Evolutionary conservation across 1,284 basidiomycete genomes (phyloP), one percentile per base, ranked within the genome.

Genomic region (Microbotryum scabiosae): DNA sequence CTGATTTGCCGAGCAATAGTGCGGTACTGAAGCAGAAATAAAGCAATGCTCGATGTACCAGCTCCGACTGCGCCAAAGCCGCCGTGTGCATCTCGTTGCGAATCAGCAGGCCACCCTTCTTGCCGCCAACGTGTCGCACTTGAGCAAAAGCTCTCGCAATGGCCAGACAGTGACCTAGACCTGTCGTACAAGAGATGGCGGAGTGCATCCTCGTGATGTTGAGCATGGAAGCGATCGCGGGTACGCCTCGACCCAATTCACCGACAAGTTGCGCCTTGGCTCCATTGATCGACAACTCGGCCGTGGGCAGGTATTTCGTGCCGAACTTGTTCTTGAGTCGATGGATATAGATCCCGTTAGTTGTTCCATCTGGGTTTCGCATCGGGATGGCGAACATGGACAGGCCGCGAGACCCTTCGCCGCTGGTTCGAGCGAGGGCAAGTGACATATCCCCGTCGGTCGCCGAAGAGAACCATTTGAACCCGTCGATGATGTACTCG

Each of bases 401-500:
- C 6, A 88, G 79, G 0, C 81, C 81, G 23, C 82, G 80, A 2
- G 84, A 83, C 10, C 85, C 85, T 21, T 76, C 73, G 18, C 49
- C 47, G 1, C 83, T 84, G 3, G 86, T 88, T 41, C 86, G 82
- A 4, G 85, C 87, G 14, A 88, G 76, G 0, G 85, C 85, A 26
- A 88, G 78, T 0, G 86, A 80, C 20, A 88, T 76, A 59, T 88
- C 78, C 65, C 83, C 83, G 68, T 90, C 88, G 0, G 86, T 87
- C 1, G 87, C 88, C 57, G 85, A 86, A 14, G 86, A 87, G 76
- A 90, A 90, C 87, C 66, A 87, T 75, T 88, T 88, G 75, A 88
- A 82, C 1, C 87, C 85, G 65, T 86, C 76, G 28, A 88, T 73
- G 23, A 70, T 75, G 71, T 84, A 86, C 49, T 76, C 72, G 3